Base-by-base conservation (phyloP, 495 filamentous ascomycete species). In the Podospora pseudoanserina region DNA sequence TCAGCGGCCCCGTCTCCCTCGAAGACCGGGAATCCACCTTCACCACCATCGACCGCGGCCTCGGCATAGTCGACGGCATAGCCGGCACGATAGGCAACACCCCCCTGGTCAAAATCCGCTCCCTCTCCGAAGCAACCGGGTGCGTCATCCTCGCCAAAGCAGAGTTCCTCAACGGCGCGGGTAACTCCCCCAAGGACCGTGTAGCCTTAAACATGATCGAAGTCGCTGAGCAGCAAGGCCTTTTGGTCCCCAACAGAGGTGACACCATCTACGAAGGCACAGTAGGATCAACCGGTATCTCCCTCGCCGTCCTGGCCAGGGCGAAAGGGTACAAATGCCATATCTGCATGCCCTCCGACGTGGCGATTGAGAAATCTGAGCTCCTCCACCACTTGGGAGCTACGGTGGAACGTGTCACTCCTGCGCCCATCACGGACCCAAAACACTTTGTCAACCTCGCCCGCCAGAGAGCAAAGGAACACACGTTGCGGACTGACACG, bases 221-320 rank as follows among this genome's bases (percentile, higher is more conserved):
- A 60, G 86, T 84, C 81, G 95, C 96, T 44, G 94, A 98, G 81
- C 84, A 88, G 71, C 79, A 85, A 65, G 93, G 92, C 3, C 82
- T 94, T 9, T 79, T 99, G 62, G 86, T 81, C 5, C 95, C 96
- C 0, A 81, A 90, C 73, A 88, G 90, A 26, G 94, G 94, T 65
- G 96, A 98, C 74, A 93, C 89, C 23, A 91, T 99, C 72, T 99
- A 98, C 80, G 95, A 99, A 81, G 95, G 96, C 60, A 99, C 96
- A 5, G 94, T 96, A 15, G 95, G 95, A 65, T 93, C 90, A 65
- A 97, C 92, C 0, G 94, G 94, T 5, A 97, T 99, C 68, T 97
- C 95, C 4, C 83, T 99, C 23, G 96, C 96, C 3, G 90, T 91
- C 2, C 84, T 99, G 60, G 92, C 92, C 53, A 85, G 93, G 69